Evolutionary conservation across 2,329 filamentous ascomycete genomes (phyloP).

Genomic region (Penicillium psychrosexuale): DNA sequence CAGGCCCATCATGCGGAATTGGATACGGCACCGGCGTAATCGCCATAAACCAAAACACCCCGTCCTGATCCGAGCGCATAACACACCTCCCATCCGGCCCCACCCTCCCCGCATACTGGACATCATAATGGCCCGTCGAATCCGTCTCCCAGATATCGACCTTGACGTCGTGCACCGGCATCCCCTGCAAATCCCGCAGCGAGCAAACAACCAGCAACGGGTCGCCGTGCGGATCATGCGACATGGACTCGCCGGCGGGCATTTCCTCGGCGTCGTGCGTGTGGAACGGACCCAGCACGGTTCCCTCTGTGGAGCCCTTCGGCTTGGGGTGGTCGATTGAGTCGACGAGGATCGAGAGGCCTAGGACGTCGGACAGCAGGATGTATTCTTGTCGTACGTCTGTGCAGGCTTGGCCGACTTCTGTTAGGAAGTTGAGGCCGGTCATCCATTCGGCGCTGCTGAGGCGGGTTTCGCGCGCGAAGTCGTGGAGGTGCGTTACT

Average conservation of each 20-base stretch:
- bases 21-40: constrained; percentile 83
- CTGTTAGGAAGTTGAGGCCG: constrained; percentile 67
- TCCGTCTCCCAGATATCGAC: constrained; percentile 87
- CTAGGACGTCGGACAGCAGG: constrained; percentile 74
- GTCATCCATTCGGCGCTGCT: constrained; percentile 77
- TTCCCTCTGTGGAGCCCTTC: constrained; percentile 66
- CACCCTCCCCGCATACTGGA: constrained; percentile 65
- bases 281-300: constrained; percentile 79
- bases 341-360: constrained; percentile 76
- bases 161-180: constrained; percentile 63
- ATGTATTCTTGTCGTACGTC: constrained; percentile 81
- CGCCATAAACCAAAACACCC: constrained; percentile 78
- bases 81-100: constrained; percentile 71
- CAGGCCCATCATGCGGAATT: constrained; percentile 79
- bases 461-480: constrained; percentile 72
- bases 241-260: constrained; percentile 59
- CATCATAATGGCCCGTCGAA: constrained; percentile 75
- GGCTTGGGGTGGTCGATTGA: constrained; percentile 81
- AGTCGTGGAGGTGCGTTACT: constrained; percentile 76
- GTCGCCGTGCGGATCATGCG: constrained; percentile 66
- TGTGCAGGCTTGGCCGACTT: constrained; percentile 68
- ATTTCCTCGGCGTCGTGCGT: constrained; percentile 67
- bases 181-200: constrained; percentile 62
- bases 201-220: constrained; percentile 71
- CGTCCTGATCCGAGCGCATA: constrained; percentile 66